Conservation (phyloP, 495 filamentous ascomycete species). For the Hypoxylon intermedium region DNA sequence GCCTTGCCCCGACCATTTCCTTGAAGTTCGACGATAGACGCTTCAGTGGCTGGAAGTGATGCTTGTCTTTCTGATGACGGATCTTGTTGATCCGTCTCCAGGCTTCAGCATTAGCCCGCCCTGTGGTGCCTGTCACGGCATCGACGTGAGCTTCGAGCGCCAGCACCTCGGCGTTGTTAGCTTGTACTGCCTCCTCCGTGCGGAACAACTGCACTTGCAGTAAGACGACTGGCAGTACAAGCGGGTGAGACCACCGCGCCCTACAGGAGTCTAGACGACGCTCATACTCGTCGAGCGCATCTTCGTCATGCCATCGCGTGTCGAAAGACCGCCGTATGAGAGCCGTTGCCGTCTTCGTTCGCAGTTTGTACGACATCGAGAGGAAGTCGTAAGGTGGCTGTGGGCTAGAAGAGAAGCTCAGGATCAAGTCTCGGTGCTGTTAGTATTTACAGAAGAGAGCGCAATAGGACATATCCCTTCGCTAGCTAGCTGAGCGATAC, state of each 20-base stretch:
- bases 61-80: conserved; percentile 14
- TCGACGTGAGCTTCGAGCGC: conserved; percentile 42
- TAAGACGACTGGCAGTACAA: conserved; percentile 42
- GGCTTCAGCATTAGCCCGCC: conserved; percentile 37
- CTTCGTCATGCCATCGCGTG: conserved; percentile 40
- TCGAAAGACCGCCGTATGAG: conserved; percentile 45
- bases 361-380: conserved; percentile 44
- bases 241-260: conserved; percentile 44
- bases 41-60: conserved; percentile 33
- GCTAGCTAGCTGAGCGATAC: background rate
- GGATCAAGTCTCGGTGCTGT: conserved; percentile 40
- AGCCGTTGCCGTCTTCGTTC: conserved; percentile 37
- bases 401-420: conserved; percentile 45
- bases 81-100: conserved; percentile 27
- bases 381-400: conserved; percentile 47
- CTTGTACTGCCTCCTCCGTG: conserved; percentile 43
- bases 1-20: conserved; percentile 38
- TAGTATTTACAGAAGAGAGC: conserved; percentile 2
- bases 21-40: conserved; percentile 32
- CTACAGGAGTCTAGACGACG: conserved; percentile 44
- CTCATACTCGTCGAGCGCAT: conserved; percentile 46
- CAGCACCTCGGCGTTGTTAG: conserved; percentile 41
- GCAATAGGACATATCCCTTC: background rate
- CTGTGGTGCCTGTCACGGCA: conserved; percentile 42
- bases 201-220: conserved; percentile 45